Conservation (phyloP, 179 eudicot species). For the Beta corolliflora region DNA sequence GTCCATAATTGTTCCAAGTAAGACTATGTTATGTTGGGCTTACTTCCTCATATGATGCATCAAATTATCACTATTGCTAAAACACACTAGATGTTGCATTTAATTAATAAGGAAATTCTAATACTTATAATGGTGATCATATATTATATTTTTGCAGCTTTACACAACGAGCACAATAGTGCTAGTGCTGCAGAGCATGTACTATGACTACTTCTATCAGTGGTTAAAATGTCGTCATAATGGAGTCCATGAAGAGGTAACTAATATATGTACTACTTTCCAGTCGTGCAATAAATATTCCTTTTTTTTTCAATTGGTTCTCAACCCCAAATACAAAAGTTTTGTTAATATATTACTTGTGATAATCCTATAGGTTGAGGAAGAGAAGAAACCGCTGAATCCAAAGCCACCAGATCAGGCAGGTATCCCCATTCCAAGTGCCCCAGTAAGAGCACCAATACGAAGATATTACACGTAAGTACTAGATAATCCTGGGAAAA, state of each 20-base stretch:
- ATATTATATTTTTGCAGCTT: constrained; percentile 39
- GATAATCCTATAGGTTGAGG: constrained; percentile 36
- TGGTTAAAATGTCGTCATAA: constrained; percentile 46
- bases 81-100: too few relatives aligned
- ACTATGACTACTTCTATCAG: constrained; percentile 68
- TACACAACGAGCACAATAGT: constrained; percentile 82
- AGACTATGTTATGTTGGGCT: too few relatives aligned
- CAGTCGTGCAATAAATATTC: background rate
- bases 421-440: constrained; percentile 55
- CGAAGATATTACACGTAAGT: constrained; percentile 67
- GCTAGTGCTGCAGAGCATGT: constrained; percentile 75
- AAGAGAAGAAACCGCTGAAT: constrained; percentile 49
- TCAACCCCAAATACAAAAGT: background rate
- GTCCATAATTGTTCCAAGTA: too few relatives aligned
- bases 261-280: background rate
- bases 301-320: background rate
- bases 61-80: too few relatives aligned
- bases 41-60: too few relatives aligned
- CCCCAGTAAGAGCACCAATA: constrained; percentile 32
- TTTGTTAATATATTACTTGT: background rate
- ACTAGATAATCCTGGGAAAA: background rate
- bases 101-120: background rate
- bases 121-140: background rate
- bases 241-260: constrained; percentile 31
- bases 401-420: constrained; percentile 35